Base-by-base conservation (phyloP, 768 basidiomycete genomes). In the Kwoniella sp. region DNA sequence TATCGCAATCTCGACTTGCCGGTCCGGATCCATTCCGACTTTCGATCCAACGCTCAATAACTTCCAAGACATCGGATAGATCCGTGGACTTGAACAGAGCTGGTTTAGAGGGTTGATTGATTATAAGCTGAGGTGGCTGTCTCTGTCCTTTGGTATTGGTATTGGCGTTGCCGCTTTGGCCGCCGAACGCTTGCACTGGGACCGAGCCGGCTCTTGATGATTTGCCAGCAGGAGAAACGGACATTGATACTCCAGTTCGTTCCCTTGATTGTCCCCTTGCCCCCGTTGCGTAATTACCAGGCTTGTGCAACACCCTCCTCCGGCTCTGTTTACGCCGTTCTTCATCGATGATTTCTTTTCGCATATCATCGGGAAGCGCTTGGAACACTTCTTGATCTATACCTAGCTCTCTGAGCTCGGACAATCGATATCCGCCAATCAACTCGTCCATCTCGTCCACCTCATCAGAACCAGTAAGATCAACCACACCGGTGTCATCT, bases 41-140 rank as follows among this genome's bases (percentile, higher is more conserved):
- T 49, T 85, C 82, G 8, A 97, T 86, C 93, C 93, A 97, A 36
- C 82, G 76, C 67, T 87, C 87, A 44, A 97, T 83, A 22, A 88
- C 83, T 4, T 79, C 79, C 78, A 91, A 87, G 15, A 97, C 84
- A 65, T 92, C 91, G 25, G 85, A 85, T 22, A 86, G 84, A 71
- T 89, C 86, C 13, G 84, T 84, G 15, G 65, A 61, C 24, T 74
- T 74, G 30, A 68, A 55, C 54, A 72, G 46, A 21, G 68, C 48
- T 21, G 70, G 72, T 53, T 70, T 70, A 9, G 51, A 19, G 2
- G 63, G 51, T 29, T 52, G 36, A 36, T 37, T 58, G 40, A 76
- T 64, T 15, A 47, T 52, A 8, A 60, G 37, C 26, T 6, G 6
- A 48, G 19, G 19, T 26, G 22, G n/a, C 10, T 58, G 47, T 47